Evolutionary conservation across 2,329 filamentous ascomycete species (phyloP).

Genomic region (Penicillium sclerotigenum): DNA sequence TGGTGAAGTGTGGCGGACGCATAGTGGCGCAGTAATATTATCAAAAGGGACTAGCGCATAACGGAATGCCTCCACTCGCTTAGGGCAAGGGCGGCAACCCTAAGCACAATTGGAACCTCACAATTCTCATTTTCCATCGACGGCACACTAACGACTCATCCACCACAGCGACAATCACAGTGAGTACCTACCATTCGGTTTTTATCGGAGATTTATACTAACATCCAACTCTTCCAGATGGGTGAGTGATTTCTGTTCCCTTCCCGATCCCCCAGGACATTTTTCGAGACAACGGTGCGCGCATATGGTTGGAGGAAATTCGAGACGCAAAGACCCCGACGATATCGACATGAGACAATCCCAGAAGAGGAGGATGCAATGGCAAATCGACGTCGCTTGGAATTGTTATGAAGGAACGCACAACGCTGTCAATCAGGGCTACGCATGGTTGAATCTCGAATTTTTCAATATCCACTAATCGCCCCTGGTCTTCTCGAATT

Average conservation of each 20-base stretch:
- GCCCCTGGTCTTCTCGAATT: slow-evolving; percentile 5
- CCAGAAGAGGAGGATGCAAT: slow-evolving; percentile 4
- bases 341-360: slow-evolving; percentile 1
- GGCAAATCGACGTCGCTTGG: neutral
- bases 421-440: slow-evolving; percentile 4
- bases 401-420: slow-evolving; percentile 4
- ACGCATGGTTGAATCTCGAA: slow-evolving; percentile 12
- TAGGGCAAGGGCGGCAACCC: slow-evolving; percentile 46
- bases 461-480: slow-evolving; percentile 16
- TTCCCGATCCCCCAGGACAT: slow-evolving; percentile 22
- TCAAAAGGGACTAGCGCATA: slow-evolving; percentile 29
- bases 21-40: neutral
- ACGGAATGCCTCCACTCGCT: slow-evolving; percentile 32
- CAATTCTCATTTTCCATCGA: slow-evolving; percentile 41
- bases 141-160: slow-evolving; percentile 39
- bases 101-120: slow-evolving; percentile 41
- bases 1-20: neutral
- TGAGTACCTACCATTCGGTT: slow-evolving; percentile 34
- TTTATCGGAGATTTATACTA: slow-evolving; percentile 23
- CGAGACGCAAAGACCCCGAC: slow-evolving; percentile 10
- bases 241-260: slow-evolving; percentile 52
- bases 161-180: slow-evolving; percentile 55
- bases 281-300: slow-evolving; percentile 32
- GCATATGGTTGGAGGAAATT: slow-evolving; percentile 29
- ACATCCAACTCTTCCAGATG: slow-evolving; percentile 50